Base-by-base conservation (phyloP, 495 filamentous ascomycete genomes). In the Neurospora terricola region DNA sequence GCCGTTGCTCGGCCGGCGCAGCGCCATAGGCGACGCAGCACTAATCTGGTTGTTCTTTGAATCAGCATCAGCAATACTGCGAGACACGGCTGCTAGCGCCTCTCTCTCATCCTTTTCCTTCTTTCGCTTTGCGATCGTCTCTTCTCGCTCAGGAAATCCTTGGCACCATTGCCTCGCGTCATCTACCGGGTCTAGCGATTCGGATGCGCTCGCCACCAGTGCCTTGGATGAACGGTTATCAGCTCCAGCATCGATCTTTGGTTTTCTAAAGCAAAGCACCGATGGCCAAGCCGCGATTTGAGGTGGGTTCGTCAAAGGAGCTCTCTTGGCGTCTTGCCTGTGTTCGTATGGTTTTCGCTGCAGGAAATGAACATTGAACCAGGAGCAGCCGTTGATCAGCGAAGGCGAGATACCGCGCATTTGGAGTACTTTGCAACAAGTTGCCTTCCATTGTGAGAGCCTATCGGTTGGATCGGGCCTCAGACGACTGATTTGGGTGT, bases 141-240 rank as follows among this genome's bases (percentile, higher is more conserved):
- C 84, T 40, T 88, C 86, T 71, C 88, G 78, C 38, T 88, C 84
- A 3, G 81, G 77, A 59, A 84, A 78, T 43, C 81, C 78, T 75
- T 82, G 71, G 75, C 86, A 87, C 94, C 94, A 97, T 30, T 83
- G 80, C 80, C 93, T 89, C 3, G 91, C 92, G 75, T 88, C 86
- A 12, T 85, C 82, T 37, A 97, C 76, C 27, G 91, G 90, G 77
- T 95, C 90, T 45, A 82, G 78, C 30, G 76, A 76, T 11, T 76
- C 80, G 3, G 78, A 74, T n/a, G 43, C 71, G 4, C 69, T 66
- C 2, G 39, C 73, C 12, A 72, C 10, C 23, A 76, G 4, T 12
- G 69, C 70, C 27, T 76, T 79, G 21, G 74, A 77, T 39, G 75
- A 69, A 1, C 73, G 37, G 4, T 71, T 38, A 45, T 76, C 78